These are phyloP conservation scores for Lablab purpureus DNA, from an alignment of 306 rosid genomes.

Conservation along the genomic window DNA sequence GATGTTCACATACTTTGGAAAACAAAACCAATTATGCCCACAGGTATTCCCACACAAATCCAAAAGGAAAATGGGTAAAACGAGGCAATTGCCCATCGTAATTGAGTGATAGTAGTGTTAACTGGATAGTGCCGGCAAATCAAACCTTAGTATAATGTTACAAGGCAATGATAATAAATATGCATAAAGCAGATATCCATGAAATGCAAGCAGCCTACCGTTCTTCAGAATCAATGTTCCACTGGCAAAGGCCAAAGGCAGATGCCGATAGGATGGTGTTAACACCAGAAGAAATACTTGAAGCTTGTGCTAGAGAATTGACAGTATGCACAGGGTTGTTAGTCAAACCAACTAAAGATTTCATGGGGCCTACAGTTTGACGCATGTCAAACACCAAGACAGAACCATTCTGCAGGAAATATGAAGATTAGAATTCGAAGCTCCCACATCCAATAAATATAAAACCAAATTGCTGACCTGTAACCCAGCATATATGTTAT, in stretches of 20 bases:
- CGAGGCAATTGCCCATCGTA: background rate
- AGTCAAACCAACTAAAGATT: constrained; percentile 64
- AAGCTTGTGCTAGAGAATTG: constrained; percentile 64
- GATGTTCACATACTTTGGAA: background rate
- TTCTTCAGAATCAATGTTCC: constrained; percentile 76
- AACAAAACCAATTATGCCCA: background rate
- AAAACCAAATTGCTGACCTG: constrained; percentile 65
- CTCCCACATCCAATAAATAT: constrained; percentile 12
- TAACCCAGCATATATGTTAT: constrained; percentile 81
- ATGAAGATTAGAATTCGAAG: constrained; percentile 38
- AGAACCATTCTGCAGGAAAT: constrained; percentile 77
- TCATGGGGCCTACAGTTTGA: constrained; percentile 77
- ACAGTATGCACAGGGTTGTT: constrained; percentile 83
- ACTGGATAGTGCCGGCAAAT: background rate
- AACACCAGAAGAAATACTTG: constrained; percentile 56
- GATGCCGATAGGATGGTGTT: constrained; percentile 81
- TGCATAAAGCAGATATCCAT: constrained; percentile 26
- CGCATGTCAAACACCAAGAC: constrained; percentile 84
- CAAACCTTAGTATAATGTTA: background rate
- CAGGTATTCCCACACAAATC: background rate
- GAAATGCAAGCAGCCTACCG: constrained; percentile 61
- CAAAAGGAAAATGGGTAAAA: background rate
- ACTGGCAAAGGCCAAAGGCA: constrained; percentile 76
- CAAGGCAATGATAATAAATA: constrained; percentile 23
- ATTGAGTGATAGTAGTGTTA: constrained; percentile 11